Percentiles rank a stretch among this genome's conserved stretches.
Conservation (phyloP, 306 rosid genomes). For the Cucumis melo region DNA sequence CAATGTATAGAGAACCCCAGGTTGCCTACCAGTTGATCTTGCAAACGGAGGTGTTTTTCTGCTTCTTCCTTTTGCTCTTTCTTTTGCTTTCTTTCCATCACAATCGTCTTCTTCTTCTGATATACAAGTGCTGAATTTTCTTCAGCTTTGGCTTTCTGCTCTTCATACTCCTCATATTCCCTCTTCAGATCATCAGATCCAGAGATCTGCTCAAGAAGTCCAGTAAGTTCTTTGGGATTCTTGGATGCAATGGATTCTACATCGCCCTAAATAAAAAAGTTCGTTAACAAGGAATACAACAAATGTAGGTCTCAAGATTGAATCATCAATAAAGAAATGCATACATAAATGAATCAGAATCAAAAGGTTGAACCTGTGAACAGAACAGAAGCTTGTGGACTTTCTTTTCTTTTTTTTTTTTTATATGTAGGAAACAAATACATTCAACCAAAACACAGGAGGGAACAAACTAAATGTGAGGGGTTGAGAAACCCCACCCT, state of each 20-base stretch:
- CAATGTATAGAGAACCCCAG: background rate
- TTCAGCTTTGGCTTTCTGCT: constrained; percentile 70
- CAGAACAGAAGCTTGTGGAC: background rate
- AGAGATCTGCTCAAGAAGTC: constrained; percentile 85
- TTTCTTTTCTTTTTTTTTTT: too few species aligned
- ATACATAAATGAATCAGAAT: background rate
- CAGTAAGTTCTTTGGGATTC: constrained; percentile 87
- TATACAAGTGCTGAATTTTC: constrained; percentile 81
- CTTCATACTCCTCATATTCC: constrained; percentile 81
- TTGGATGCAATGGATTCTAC: constrained; percentile 97
- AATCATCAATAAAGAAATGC: background rate
- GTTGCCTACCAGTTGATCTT: constrained; percentile 51
- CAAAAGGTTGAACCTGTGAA: background rate
- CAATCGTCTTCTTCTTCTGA: constrained; percentile 79
- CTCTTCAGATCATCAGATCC: constrained; percentile 88
- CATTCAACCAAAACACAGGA: too few species aligned
- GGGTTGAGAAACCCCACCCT: too few species aligned
- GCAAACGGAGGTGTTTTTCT: constrained; percentile 78
- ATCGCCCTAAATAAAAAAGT: constrained; percentile 54
- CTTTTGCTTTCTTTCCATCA: constrained; percentile 89
- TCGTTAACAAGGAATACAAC: background rate
- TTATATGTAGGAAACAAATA: too few species aligned
- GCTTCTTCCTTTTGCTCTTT: constrained; percentile 98
- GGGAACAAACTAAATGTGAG: too few species aligned
- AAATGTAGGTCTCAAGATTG: background rate